Conservation (phyloP, 2,329 filamentous ascomycete species). For the Ophiostoma populinum region DNA sequence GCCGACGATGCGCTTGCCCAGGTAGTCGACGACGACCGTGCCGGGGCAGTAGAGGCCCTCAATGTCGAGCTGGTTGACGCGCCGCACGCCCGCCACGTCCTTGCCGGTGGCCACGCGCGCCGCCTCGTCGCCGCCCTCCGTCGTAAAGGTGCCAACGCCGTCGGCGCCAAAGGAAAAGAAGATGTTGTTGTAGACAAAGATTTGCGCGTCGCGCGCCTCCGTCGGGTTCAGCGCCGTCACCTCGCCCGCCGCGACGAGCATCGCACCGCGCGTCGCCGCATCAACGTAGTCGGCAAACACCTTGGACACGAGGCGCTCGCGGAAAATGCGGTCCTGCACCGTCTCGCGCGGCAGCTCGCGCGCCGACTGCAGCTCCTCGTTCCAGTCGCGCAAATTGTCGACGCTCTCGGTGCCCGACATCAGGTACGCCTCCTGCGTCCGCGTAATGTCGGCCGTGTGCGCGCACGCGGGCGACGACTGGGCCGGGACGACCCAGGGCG, state of each 20-base stretch:
- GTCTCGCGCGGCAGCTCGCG: slow-evolving; percentile 85
- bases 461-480: slow-evolving; percentile 44
- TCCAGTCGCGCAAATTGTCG: slow-evolving; percentile 93
- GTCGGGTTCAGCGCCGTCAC: slow-evolving; percentile 90
- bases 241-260: slow-evolving; percentile 82
- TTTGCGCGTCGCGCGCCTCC: slow-evolving; percentile 81
- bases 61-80: slow-evolving; percentile 95
- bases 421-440: slow-evolving; percentile 84
- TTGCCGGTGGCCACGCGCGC: slow-evolving; percentile 92
- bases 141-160: slow-evolving; percentile 91
- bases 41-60: slow-evolving; percentile 87
- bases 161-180: slow-evolving; percentile 98
- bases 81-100: slow-evolving; percentile 82
- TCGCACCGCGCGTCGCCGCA: slow-evolving; percentile 77
- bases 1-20: slow-evolving; percentile 90
- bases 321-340: slow-evolving; percentile 89
- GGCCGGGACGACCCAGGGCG: slow-evolving; percentile 75
- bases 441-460: slow-evolving; percentile 69
- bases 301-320: slow-evolving; percentile 85
- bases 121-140: slow-evolving; percentile 90
- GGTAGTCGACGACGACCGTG: slow-evolving; percentile 90
- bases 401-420: slow-evolving; percentile 83
- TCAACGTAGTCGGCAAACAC: slow-evolving; percentile 97
- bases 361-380: slow-evolving; percentile 96
- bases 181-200: slow-evolving; percentile 98